phyloP scores from a whole-genome alignment of 768 basidiomycete genomes.

The Lactarius quietus region DNA sequence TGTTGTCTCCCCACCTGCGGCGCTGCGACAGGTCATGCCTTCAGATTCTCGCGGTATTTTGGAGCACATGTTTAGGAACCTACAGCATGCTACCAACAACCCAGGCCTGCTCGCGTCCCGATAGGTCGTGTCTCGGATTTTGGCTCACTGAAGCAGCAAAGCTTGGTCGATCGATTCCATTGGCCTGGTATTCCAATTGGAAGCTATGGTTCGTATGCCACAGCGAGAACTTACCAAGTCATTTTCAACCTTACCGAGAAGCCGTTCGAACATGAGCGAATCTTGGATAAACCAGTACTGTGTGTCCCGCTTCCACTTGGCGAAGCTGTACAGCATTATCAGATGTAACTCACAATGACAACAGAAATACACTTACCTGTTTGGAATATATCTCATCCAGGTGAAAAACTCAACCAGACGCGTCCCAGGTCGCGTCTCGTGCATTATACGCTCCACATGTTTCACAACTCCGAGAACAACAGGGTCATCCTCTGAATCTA shows the following conservation, averaged over 20 bases:
- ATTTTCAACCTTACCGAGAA: conserved; percentile 3
- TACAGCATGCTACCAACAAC: conserved; percentile 21
- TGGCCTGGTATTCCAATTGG: background rate
- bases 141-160: conserved; percentile 8
- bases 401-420: background rate
- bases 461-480: background rate
- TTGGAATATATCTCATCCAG: background rate
- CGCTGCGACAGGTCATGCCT: no score
- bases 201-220: background rate
- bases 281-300: conserved; percentile 9
- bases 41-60: background rate
- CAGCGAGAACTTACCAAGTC: background rate
- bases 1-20: no score
- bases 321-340: background rate
- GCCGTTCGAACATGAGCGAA: no score
- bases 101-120: conserved; percentile 19
- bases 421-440: background rate
- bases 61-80: background rate
- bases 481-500: background rate
- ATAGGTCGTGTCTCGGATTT: conserved; percentile 3
- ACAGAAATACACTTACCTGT: background rate
- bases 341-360: background rate
- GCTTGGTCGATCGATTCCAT: conserved; percentile 6
- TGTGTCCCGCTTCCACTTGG: conserved; percentile 19
- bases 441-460: no score